A percentile compares a stretch with the other conserved stretches of the same genome.
phyloP scores from a whole-genome alignment of 2,329 filamentous ascomycete genomes.

The Aspergillus pseudoterreus region DNA sequence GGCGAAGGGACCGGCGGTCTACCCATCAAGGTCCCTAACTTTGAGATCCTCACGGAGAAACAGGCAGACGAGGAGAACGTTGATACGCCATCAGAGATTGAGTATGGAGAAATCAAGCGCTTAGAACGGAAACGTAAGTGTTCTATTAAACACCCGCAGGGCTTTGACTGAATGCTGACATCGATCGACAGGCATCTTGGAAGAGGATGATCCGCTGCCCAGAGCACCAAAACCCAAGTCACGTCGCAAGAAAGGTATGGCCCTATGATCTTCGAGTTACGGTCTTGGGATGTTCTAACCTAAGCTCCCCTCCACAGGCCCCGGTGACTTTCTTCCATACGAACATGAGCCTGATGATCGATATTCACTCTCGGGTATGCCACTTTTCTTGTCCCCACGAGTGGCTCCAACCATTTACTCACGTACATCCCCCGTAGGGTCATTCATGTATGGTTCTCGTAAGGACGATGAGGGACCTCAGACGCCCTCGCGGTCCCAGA shows the following conservation, averaged over 20 bases:
- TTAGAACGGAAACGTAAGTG: slow-evolving; percentile 45
- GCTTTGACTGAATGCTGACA: slow-evolving; percentile 9
- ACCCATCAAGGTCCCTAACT: slow-evolving; percentile 45
- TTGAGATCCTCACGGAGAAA: slow-evolving; percentile 47
- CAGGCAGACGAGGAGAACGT: slow-evolving; percentile 50
- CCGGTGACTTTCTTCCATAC: not conserved
- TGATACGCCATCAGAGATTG: slow-evolving; percentile 47
- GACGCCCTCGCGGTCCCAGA: slow-evolving; percentile 34
- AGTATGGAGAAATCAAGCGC: slow-evolving; percentile 47
- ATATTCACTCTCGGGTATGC: slow-evolving; percentile 1
- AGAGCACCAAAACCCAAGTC: slow-evolving; percentile 34
- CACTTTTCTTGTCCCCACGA: not conserved
- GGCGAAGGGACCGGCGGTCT: slow-evolving; percentile 41
- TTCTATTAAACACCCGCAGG: not conserved
- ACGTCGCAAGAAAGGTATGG: slow-evolving; percentile 39
- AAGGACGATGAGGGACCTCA: slow-evolving; percentile 43
- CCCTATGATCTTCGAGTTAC: not conserved
- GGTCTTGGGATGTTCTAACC: not conserved
- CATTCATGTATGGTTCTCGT: slow-evolving; percentile 12
- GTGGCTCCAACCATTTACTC: not conserved
- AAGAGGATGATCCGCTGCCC: slow-evolving; percentile 46
- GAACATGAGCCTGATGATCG: not conserved
- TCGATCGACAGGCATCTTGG: slow-evolving; percentile 37
- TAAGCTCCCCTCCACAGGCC: not conserved
- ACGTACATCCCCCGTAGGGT: not conserved